Base-by-base conservation (phyloP, 176 grass and related monocot genomes). In the Ensete ventricosum region DNA sequence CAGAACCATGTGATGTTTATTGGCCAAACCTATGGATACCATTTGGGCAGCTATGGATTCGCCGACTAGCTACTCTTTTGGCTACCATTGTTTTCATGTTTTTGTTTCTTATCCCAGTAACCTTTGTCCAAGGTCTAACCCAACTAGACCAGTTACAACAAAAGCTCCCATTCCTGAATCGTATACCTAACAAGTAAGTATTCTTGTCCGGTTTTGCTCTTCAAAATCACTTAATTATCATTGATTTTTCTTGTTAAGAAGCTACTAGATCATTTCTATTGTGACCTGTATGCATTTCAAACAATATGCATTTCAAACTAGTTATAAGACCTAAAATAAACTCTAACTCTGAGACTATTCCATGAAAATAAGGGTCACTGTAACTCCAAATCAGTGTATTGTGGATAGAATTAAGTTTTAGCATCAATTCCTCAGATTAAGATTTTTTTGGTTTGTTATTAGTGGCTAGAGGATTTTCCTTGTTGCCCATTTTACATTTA, bases 11-110 rank as follows among this genome's bases (percentile, higher is more conserved):
- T 1, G 93, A 97, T 81, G 80, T 97, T 51, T 93, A 97, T 80
- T 97, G 93, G 93, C 82, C 87, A 67, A 97, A 97, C 63, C 81
- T 97, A 51, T 97, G 90, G 83, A 80, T 97, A 75, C 79, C 93
- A 62, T 97, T 93, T 72, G 86, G 55, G 24, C 87, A 89, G 57
- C 84, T 97, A 55, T 97, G 93, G 93, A 80, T 97, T 64, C 81
- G 93, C 27, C 82, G 83, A 60, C 80, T 93, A 69, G 57, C 84
- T 4, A 90, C 81, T 51, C 82, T 93, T 55, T 77, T 89, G 60
- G 82, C 82, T 71, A 93, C 85, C 62, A 21, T 89, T 52, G 72
- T 77, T 48, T 93, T 97, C 79, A 93, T 93, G 93, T 86, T 97
- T 80, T 69, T 85, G 65, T 97, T 97, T 75, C 79, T 93, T 66